Conservation (phyloP, 129 eudicot species). For the Helianthus annuus region DNA sequence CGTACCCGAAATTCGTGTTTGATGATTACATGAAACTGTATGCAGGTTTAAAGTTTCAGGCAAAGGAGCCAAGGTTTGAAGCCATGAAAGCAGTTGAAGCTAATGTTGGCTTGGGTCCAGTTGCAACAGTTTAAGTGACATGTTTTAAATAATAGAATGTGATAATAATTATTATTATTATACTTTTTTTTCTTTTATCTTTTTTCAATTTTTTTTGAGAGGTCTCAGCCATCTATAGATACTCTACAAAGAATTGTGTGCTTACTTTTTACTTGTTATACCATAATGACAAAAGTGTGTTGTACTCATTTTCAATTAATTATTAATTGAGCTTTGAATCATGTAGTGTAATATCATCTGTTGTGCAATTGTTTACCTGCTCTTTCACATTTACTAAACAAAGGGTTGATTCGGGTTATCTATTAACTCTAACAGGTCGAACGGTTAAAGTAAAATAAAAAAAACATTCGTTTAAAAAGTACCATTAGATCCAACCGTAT, state of each 20-base stretch:
- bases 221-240: constrained; percentile 28
- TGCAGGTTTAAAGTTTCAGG: constrained; percentile 73
- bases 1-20: constrained; percentile 75
- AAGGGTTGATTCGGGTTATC: background rate
- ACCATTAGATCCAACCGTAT: background rate
- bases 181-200: constrained; percentile 15
- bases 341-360: background rate
- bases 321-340: constrained; percentile 21
- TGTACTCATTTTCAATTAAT: constrained; percentile 21
- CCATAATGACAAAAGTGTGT: constrained; percentile 34
- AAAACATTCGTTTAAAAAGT: background rate
- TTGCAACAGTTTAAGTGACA: constrained; percentile 40
- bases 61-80: constrained; percentile 81
- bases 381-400: background rate
- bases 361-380: constrained; percentile 9
- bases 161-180: constrained; percentile 1
- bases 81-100: constrained; percentile 66
- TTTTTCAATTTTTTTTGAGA: constrained; percentile 3
- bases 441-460: background rate
- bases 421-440: background rate
- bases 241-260: constrained; percentile 31
- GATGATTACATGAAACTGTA: constrained; percentile 77
- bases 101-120: constrained; percentile 41
- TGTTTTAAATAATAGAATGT: constrained; percentile 12
- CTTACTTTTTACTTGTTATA: constrained; percentile 28